These are phyloP conservation scores for Neurospora pannonica DNA, from an alignment of 495 filamentous ascomycete genomes.

Conservation along the genomic window DNA sequence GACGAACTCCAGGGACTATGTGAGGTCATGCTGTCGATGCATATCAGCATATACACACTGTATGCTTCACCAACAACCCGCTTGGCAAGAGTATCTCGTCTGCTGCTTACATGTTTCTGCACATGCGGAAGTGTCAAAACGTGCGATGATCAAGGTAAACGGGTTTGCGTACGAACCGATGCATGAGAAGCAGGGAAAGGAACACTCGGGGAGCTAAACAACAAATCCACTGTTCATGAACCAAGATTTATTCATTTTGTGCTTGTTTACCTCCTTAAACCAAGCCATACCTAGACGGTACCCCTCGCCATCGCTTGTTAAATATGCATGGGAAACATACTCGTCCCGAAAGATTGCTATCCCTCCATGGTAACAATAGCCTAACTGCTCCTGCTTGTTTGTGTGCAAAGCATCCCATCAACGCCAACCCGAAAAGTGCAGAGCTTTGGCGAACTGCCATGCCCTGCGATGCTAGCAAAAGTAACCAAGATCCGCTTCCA, in stretches of 20 bases:
- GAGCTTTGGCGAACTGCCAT: neutral
- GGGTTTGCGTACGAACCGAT: neutral
- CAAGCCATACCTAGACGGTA: neutral
- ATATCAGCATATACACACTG: neutral
- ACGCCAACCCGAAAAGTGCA: neutral
- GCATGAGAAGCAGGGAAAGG: neutral
- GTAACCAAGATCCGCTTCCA: neutral
- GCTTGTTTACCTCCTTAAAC: neutral
- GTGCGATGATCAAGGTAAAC: neutral
- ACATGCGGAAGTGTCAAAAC: neutral
- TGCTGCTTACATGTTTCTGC: neutral
- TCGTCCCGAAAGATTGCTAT: neutral
- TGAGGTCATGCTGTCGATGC: neutral
- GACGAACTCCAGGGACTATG: neutral
- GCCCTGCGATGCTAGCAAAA: neutral
- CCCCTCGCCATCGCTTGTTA: neutral
- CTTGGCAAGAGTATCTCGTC: neutral
- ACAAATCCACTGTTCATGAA: neutral
- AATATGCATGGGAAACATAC: neutral
- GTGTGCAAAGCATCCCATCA: neutral
- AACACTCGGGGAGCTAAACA: neutral
- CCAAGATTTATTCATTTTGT: neutral
- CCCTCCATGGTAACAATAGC: neutral
- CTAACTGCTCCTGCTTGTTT: neutral
- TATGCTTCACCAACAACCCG: neutral